These are phyloP conservation scores for Populus trichocarpa DNA, from an alignment of 441 rosid species.

Conservation along the genomic window DNA sequence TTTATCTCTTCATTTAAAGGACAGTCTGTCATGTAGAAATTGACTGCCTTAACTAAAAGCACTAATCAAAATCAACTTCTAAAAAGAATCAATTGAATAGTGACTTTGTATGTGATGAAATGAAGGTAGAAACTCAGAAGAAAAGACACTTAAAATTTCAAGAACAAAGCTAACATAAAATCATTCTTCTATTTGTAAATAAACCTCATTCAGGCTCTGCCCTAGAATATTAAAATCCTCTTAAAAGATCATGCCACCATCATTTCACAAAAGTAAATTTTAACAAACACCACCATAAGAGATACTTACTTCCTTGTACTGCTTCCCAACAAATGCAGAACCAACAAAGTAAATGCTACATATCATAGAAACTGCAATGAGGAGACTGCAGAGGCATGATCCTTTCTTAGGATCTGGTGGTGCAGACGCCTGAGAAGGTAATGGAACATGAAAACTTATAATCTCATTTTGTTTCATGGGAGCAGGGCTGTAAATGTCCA, in stretches of 20 bases:
- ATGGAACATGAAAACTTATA: neutral
- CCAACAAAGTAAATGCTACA: constrained; percentile 61
- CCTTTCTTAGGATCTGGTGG: constrained; percentile 44
- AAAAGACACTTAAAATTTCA: neutral
- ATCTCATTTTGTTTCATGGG: neutral
- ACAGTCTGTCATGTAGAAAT: neutral
- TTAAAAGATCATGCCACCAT: neutral
- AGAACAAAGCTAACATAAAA: neutral
- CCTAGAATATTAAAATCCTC: neutral
- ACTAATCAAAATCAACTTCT: neutral
- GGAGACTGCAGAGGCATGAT: constrained; percentile 53
- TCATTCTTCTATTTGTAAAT: neutral
- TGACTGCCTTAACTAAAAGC: neutral
- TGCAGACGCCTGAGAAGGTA: constrained; percentile 37
- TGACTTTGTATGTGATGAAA: neutral
- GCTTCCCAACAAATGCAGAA: constrained; percentile 37
- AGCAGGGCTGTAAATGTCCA: neutral
- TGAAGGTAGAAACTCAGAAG: neutral
- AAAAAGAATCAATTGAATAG: neutral
- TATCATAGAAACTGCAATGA: constrained; percentile 43
- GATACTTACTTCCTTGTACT: constrained; percentile 54
- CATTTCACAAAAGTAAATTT: neutral
- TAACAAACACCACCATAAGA: constrained; percentile 14
- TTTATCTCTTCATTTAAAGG: neutral
- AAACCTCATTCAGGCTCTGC: neutral